Evolutionary conservation across 1,284 basidiomycete genomes (phyloP), one percentile per base, ranked within the genome.

Genomic region (Waitea zeae): DNA sequence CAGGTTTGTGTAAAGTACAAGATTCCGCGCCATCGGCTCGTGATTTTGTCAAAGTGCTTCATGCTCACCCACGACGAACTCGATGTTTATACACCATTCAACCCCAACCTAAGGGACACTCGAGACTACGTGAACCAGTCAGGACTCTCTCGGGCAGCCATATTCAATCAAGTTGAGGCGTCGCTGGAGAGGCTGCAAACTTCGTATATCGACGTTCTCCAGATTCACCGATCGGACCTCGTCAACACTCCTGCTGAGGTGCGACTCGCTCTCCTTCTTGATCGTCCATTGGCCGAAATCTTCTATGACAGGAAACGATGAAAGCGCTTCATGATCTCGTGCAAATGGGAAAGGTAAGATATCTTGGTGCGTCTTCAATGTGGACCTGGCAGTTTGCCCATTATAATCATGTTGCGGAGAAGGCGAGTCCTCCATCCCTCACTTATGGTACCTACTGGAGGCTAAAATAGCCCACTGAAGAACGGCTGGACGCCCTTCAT

Each of bases 21-120:
- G 22, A 57, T 66, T 32, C 62, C 61, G 7, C 53, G 68, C 15
- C 50, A 59, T 12, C 53, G 60, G 27, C 36, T 56, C n/a, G 41
- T 55, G 32, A 50, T 56, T 20, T 38, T 51, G 35, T 51, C 53
- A 12, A 57, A 57, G 38, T 40, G 35, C 38, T 42, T 19, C 33
- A 20, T 24, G 18, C 30, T 47, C 17, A 43, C 49, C 6, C 6
- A 30, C 15, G 36, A 29, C 29, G 22, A 42, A 12, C 36, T 40
- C 11, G 20, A 19, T 7, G 19, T 42, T 5, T 35, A 20, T 9
- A 32, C 36, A 3, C 30, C 14, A 12, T 26, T 36, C 28, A 6
- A 33, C 9, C 40, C 43, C 3, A 31, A 37, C 4, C 41, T 49
- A 2, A n/a, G n/a, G n/a, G n/a, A n/a, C n/a, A n/a, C n/a, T n/a